A percentile compares a stretch with the other conserved stretches of the same genome.
phyloP scores from a whole-genome alignment of 1,139 yeast genomes.

The Sugiyamaella grinbergsii region DNA sequence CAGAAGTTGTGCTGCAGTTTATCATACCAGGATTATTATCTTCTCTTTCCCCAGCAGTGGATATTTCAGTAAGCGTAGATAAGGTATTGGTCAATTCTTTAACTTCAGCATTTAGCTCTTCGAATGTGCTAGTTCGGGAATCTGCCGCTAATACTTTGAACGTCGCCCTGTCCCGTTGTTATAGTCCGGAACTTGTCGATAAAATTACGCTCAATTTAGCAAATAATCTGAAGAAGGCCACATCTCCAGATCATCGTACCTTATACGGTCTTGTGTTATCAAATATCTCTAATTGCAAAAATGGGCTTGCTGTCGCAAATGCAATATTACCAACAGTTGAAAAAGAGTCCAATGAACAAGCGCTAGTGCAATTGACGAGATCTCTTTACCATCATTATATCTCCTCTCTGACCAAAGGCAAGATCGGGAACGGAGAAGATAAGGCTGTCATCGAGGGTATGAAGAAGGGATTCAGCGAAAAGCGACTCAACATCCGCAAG shows the following conservation, averaged over 20 bases:
- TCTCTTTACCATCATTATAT: slow-evolving; percentile 52
- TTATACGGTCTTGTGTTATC: slow-evolving; percentile 49
- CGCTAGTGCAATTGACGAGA: slow-evolving; percentile 55
- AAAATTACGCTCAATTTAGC: slow-evolving; percentile 55
- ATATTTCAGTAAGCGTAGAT: slow-evolving; percentile 47
- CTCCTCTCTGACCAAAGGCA: background rate
- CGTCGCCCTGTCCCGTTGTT: slow-evolving; percentile 29
- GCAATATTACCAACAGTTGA: slow-evolving; percentile 54
- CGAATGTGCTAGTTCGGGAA: slow-evolving; percentile 64
- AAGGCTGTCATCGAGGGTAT: slow-evolving; percentile 44
- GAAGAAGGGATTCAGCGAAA: slow-evolving; percentile 61
- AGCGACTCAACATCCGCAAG: slow-evolving; percentile 62
- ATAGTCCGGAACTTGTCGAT: slow-evolving; percentile 31
- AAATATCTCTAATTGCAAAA: slow-evolving; percentile 31
- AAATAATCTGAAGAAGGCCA: slow-evolving; percentile 52
- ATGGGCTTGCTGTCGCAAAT: slow-evolving; percentile 46
- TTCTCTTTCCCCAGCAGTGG: slow-evolving; percentile 44
- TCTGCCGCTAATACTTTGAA: slow-evolving; percentile 53
- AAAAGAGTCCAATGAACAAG: slow-evolving; percentile 76
- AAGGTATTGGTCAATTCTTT: slow-evolving; percentile 59
- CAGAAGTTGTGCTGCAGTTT: slow-evolving; percentile 65
- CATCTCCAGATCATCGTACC: slow-evolving; percentile 69
- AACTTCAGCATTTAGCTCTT: slow-evolving; percentile 67
- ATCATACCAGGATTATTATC: slow-evolving; percentile 54
- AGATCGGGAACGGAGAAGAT: slow-evolving; percentile 19